These are phyloP conservation scores for Candida easanensis DNA, from an alignment of 805 yeast species.

Conservation along the genomic window DNA sequence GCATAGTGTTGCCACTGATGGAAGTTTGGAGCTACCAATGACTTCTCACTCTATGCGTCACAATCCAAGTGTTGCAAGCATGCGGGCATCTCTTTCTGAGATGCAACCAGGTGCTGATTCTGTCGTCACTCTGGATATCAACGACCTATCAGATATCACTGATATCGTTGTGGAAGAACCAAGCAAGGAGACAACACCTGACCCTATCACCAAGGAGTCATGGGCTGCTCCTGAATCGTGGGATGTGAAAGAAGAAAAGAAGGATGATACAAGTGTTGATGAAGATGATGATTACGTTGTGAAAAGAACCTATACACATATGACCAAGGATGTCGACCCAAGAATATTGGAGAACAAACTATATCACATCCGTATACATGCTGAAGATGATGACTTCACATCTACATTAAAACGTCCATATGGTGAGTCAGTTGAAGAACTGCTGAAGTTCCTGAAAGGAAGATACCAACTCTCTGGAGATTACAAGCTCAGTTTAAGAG, in stretches of 20 bases:
- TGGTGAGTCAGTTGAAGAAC: slow-evolving; percentile 72
- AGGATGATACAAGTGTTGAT: slow-evolving; percentile 21
- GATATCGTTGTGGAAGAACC: slow-evolving; percentile 38
- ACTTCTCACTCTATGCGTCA: slow-evolving; percentile 2
- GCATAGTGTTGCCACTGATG: slow-evolving; percentile 8
- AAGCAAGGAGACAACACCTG: slow-evolving; percentile 8
- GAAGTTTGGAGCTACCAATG: not conserved
- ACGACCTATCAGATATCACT: slow-evolving; percentile 48
- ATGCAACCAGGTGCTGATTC: slow-evolving; percentile 26
- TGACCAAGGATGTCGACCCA: slow-evolving; percentile 29
- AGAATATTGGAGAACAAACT: slow-evolving; percentile 21
- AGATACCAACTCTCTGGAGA: slow-evolving; percentile 74
- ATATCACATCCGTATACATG: slow-evolving; percentile 68
- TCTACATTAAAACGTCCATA: slow-evolving; percentile 75
- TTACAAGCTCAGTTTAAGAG: slow-evolving; percentile 69
- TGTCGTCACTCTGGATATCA: slow-evolving; percentile 35
- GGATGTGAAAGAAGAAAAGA: slow-evolving; percentile 45
- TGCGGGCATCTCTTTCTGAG: slow-evolving; percentile 11
- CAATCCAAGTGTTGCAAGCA: slow-evolving; percentile 17
- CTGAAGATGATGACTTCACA: slow-evolving; percentile 81
- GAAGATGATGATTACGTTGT: slow-evolving; percentile 36
- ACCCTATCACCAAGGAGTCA: slow-evolving; percentile 16
- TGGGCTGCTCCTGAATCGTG: slow-evolving; percentile 64
- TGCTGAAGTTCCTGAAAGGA: slow-evolving; percentile 66
- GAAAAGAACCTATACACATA: slow-evolving; percentile 31